Percentiles rank a stretch among this genome's conserved stretches.
Conservation (phyloP, 129 eudicot genomes). For the Sambucus nigra region DNA sequence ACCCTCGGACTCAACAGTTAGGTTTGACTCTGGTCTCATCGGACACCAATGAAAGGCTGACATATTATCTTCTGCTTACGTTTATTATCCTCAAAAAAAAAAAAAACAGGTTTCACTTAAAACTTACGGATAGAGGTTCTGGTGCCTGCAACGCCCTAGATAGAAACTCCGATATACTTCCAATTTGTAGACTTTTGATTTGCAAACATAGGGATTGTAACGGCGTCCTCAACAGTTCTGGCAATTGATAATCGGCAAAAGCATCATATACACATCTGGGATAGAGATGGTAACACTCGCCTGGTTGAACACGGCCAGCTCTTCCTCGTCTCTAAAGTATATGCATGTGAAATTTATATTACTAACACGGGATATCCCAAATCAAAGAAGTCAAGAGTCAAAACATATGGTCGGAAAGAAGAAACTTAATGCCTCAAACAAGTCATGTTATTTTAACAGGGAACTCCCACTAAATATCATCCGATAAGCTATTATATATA, state of each 20-base stretch:
- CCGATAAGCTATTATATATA: neutral
- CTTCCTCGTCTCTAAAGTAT: slow-evolving; percentile 78
- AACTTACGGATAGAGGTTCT: slow-evolving; percentile 81
- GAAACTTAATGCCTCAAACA: slow-evolving; percentile 6
- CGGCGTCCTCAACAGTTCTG: slow-evolving; percentile 93
- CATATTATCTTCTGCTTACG: neutral
- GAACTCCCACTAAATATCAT: neutral
- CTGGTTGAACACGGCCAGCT: slow-evolving; percentile 99
- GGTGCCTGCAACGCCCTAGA: slow-evolving; percentile 92
- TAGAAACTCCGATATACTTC: slow-evolving; percentile 81
- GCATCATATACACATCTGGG: slow-evolving; percentile 79
- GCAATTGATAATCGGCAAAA: slow-evolving; percentile 87
- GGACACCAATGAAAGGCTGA: no score
- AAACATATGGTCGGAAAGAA: neutral
- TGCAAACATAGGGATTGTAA: slow-evolving; percentile 90
- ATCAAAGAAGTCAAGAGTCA: neutral
- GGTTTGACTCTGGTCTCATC: no score
- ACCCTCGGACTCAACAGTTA: no score
- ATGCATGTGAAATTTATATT: neutral
- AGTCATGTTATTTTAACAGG: neutral
- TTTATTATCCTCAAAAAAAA: neutral
- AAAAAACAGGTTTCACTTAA: slow-evolving; percentile 1
- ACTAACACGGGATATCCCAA: neutral
- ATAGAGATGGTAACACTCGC: slow-evolving; percentile 89
- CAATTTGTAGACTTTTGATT: slow-evolving; percentile 85